Conservation (phyloP, 768 basidiomycete genomes). For the Tephrocybe sp. region DNA sequence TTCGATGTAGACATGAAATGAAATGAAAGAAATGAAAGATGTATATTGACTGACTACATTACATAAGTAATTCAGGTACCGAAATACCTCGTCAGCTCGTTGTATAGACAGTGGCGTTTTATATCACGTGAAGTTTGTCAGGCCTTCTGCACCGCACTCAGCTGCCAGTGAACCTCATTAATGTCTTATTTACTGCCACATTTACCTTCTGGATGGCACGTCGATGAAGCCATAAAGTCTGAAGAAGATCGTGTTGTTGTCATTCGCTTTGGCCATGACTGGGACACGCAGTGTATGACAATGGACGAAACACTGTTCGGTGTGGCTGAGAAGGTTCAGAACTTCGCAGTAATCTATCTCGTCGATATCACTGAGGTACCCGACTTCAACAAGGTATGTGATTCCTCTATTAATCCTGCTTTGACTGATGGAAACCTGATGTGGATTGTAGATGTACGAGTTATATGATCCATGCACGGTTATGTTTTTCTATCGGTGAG, state of each 20-base stretch:
- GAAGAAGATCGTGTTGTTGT: conserved; percentile 97
- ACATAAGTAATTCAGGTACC: too few species aligned
- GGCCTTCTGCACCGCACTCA: background rate
- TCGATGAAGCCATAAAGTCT: conserved; percentile 97
- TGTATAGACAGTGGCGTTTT: background rate
- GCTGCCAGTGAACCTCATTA: background rate
- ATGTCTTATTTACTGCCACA: conserved; percentile 94
- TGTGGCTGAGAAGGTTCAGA: conserved; percentile 95
- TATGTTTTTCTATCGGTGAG: conserved; percentile 98
- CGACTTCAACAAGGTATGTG: conserved; percentile 92
- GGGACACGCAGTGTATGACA: conserved; percentile 94
- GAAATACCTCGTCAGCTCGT: too few species aligned
- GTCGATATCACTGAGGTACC: conserved; percentile 96
- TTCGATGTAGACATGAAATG: too few species aligned
- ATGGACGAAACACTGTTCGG: conserved; percentile 97
- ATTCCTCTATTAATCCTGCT: background rate
- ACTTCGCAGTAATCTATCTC: conserved; percentile 96
- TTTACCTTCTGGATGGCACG: conserved; percentile 94
- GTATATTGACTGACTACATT: too few species aligned
- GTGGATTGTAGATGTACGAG: conserved; percentile 84
- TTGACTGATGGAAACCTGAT: conserved; percentile 1
- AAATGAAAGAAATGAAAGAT: too few species aligned
- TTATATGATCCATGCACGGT: conserved; percentile 96
- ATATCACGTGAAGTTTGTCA: background rate
- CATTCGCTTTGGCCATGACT: conserved; percentile 93